phyloP scores from a whole-genome alignment of 306 rosid genomes.

The Nissolia schottii region DNA sequence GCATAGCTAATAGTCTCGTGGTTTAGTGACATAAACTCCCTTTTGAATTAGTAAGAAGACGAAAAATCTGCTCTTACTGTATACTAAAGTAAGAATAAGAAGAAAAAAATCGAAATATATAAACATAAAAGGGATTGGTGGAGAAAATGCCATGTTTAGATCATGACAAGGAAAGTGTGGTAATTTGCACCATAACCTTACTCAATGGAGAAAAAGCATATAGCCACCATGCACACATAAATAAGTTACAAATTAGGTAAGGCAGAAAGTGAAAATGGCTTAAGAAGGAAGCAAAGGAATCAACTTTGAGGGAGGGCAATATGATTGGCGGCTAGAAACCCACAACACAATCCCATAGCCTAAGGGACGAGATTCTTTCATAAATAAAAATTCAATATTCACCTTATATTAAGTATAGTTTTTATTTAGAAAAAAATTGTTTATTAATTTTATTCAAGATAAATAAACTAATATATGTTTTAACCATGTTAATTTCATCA shows the following conservation, averaged over 20 bases:
- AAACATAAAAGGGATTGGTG: not conserved
- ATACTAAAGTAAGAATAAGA: not conserved
- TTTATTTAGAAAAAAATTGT: too few species aligned
- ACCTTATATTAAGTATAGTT: too few species aligned
- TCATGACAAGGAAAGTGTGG: slow-evolving; percentile 16
- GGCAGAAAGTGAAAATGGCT: slow-evolving; percentile 57
- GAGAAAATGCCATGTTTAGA: not conserved
- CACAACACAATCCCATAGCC: slow-evolving; percentile 28
- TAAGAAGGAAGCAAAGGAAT: slow-evolving; percentile 78
- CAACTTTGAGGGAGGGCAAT: slow-evolving; percentile 42
- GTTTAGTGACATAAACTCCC: slow-evolving; percentile 3
- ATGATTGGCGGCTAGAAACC: slow-evolving; percentile 44
- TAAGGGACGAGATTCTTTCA: too few species aligned
- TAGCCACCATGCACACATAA: not conserved
- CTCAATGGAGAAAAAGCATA: slow-evolving; percentile 12
- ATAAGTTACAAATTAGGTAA: slow-evolving; percentile 40
- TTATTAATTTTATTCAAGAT: too few species aligned
- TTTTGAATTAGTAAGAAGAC: not conserved
- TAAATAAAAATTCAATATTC: too few species aligned
- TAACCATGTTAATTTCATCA: too few species aligned
- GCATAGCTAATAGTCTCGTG: not conserved
- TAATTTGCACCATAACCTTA: slow-evolving; percentile 16
- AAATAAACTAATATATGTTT: too few species aligned
- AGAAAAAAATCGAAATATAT: not conserved
- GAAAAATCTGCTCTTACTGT: not conserved